A percentile compares a stretch with the other conserved stretches of the same genome.
phyloP scores from a whole-genome alignment of 805 yeast genomes.

The Pichia manshurica region DNA sequence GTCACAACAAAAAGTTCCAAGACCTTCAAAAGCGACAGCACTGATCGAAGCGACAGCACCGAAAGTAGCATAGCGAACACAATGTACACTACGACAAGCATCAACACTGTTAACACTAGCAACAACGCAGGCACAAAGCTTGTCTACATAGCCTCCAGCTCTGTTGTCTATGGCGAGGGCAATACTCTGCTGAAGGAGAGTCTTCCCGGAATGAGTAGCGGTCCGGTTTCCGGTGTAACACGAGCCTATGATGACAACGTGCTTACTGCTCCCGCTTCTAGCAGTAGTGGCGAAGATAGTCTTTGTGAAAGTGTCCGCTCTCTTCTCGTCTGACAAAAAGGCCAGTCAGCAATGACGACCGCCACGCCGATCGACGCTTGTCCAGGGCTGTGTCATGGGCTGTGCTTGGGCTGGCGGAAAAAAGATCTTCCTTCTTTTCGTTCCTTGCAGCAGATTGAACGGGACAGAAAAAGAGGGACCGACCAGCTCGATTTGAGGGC shows the following conservation, averaged over 20 bases:
- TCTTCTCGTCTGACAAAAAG: neutral
- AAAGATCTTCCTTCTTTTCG: no score
- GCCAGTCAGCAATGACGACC: no score
- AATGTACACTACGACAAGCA: neutral
- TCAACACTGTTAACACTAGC: neutral
- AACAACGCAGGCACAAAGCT: neutral
- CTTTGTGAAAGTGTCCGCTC: conserved; percentile 1
- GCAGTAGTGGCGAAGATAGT: neutral
- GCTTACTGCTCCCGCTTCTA: neutral
- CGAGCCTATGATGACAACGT: neutral
- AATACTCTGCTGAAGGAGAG: neutral
- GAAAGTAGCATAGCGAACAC: neutral
- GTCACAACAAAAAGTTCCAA: no score
- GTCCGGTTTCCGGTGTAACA: conserved; percentile 1
- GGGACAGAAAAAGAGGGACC: no score
- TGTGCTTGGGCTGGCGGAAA: no score
- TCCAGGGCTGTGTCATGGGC: no score
- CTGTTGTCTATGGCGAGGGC: neutral
- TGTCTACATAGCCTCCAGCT: neutral
- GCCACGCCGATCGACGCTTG: no score
- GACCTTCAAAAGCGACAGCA: neutral
- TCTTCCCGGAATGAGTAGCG: neutral
- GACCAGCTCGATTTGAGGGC: no score
- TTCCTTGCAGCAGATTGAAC: no score
- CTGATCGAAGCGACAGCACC: neutral